Evolutionary conservation across 257 asterid species (phyloP), one percentile per base, ranked within the genome.

Genomic region (Rhazya stricta): DNA sequence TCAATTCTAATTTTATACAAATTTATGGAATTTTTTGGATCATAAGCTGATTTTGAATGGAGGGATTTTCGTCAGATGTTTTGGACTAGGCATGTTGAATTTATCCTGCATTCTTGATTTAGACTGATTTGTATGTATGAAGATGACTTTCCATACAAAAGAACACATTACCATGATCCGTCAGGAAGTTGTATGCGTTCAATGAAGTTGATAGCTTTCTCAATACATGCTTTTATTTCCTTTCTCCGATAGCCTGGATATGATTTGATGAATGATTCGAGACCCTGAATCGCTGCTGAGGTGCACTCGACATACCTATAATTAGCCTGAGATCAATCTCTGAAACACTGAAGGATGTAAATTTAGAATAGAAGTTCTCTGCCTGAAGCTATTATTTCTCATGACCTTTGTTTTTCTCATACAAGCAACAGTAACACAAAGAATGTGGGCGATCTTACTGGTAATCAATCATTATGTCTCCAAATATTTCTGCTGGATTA

Each of bases 241-340:
- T 82, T 68, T 68, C 77, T 60, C 29, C 89, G 78, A 53, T 86
- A 79, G 34, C 36, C 71, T 6, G 90, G 89, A 61, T 89, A 69
- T 53, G 78, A 45, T 54, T 72, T 68, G 27, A 12, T 83, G 84
- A 87, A 87, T 39, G 76, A 78, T 56, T 74, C 54, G 62, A 90
- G 81, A 12, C 85, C 84, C 67, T 88, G 90, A 74, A 90, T 82
- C 50, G 81, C 88, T 54, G 92, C 82, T n/a, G 91, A 88, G 41
- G 93, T 87, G 79, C 96, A 91, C 67, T 91, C 96, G 0, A 87
- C 91, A 48, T 89, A 87, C 88, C 96, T 91, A 34, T n/a, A 42
- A 61, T n/a, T n/a, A n/a, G n/a, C 0, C 7, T 30, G 3, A 25
- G 27, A 0, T 61, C 36, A 0, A 60, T 30, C 41, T 61, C 23